These are phyloP conservation scores for Alternaria gaisen DNA, from an alignment of 2,329 filamentous ascomycete genomes.

Conservation along the genomic window DNA sequence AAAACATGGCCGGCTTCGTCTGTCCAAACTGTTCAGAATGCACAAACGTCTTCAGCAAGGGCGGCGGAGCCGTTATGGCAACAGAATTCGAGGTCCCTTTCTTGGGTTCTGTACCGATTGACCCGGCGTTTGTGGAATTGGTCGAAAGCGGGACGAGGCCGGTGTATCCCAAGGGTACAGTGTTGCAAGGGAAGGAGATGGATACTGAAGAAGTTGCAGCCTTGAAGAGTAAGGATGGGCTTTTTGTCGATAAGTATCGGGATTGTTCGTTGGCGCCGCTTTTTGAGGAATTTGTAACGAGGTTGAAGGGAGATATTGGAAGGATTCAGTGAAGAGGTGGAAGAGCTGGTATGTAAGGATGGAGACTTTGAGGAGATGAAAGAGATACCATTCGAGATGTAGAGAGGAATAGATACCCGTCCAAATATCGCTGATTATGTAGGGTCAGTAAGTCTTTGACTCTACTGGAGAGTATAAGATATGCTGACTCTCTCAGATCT, in stretches of 20 bases:
- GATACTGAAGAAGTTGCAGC: slow-evolving; percentile 20
- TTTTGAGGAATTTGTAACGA: slow-evolving; percentile 70
- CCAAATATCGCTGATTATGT: neutral
- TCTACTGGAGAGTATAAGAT: neutral
- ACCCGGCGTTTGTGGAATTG: slow-evolving; percentile 87
- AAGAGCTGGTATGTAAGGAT: neutral
- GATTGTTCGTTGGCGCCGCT: slow-evolving; percentile 74
- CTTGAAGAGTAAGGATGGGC: slow-evolving; percentile 41
- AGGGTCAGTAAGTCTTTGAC: neutral
- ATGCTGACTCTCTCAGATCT: neutral
- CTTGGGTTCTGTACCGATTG: slow-evolving; percentile 86
- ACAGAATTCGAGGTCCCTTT: slow-evolving; percentile 84
- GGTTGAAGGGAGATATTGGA: slow-evolving; percentile 54
- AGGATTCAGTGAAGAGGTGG: slow-evolving; percentile 11
- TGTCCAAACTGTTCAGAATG: slow-evolving; percentile 80
- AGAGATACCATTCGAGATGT: neutral
- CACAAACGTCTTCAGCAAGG: slow-evolving; percentile 91
- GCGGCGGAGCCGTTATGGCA: slow-evolving; percentile 90
- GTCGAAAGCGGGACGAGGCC: slow-evolving; percentile 78
- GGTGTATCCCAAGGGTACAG: slow-evolving; percentile 73
- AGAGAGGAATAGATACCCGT: neutral
- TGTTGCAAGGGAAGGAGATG: slow-evolving; percentile 46
- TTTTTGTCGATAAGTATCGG: slow-evolving; percentile 75
- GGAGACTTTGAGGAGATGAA: neutral
- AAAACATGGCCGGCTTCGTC: slow-evolving; percentile 97